Conservation (phyloP, 1,284 basidiomycete species). For the Cutaneotrichosporon sp. region DNA sequence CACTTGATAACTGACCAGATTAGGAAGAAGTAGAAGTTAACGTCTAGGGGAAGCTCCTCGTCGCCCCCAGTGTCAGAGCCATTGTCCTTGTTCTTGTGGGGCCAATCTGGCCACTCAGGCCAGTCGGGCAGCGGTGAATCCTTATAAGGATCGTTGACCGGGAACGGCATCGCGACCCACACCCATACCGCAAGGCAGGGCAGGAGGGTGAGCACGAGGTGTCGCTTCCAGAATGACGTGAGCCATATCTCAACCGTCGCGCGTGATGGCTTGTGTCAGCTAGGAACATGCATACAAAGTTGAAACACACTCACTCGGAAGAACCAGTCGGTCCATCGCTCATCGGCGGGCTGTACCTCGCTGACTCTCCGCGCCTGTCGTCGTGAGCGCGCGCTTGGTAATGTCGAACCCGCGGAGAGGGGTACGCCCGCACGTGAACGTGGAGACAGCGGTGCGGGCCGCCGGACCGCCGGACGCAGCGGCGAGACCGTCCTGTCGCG, state of each 20-base stretch:
- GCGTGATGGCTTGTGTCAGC: conserved; percentile 15
- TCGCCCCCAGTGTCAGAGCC: conserved; percentile 13
- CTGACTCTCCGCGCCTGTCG: conserved; percentile 28
- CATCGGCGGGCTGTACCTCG: conserved; percentile 29
- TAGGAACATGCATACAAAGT: not conserved
- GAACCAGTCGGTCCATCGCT: conserved; percentile 36
- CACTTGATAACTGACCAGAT: conserved; percentile 41
- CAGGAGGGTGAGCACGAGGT: conserved; percentile 55
- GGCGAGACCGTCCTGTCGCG: conserved; percentile 26
- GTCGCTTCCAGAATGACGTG: conserved; percentile 56
- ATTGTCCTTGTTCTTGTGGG: conserved; percentile 12
- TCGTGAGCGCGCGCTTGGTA: conserved; percentile 27
- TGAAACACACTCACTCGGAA: conserved; percentile 34
- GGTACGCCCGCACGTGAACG: conserved; percentile 9
- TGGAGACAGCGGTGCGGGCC: conserved; percentile 3
- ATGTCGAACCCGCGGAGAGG: conserved; percentile 30
- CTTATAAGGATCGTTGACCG: conserved; percentile 55
- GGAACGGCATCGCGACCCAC: conserved; percentile 60
- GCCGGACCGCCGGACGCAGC: conserved; percentile 2
- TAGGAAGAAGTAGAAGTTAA: conserved; percentile 57
- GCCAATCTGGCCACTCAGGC: conserved; percentile 39
- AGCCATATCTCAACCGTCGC: conserved; percentile 55
- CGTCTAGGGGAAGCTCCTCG: conserved; percentile 49
- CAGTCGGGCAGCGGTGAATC: conserved; percentile 50
- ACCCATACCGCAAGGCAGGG: conserved; percentile 58